phyloP scores from a whole-genome alignment of 2,329 filamentous ascomycete species.

The Chrysoporthe austroafricana region DNA sequence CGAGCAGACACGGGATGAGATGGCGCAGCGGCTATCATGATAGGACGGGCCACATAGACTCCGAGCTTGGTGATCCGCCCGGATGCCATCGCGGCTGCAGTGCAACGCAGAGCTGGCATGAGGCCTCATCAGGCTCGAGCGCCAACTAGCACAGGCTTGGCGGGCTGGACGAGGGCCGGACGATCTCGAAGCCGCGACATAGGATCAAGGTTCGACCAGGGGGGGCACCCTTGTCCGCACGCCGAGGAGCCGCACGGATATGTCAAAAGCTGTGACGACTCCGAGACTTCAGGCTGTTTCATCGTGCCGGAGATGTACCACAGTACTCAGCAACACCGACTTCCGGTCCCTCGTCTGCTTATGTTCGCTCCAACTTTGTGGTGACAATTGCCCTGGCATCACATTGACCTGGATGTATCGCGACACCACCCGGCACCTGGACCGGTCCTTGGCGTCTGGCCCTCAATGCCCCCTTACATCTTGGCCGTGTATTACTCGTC shows the following conservation, averaged over 20 bases:
- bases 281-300: conserved; percentile 29
- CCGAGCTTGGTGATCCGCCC: background rate
- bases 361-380: background rate
- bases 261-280: conserved; percentile 28
- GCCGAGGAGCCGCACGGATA: conserved; percentile 24
- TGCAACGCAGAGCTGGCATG: conserved; percentile 3
- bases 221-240: conserved; percentile 13
- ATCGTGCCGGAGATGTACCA: conserved; percentile 5
- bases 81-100: background rate
- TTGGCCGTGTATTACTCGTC: no score
- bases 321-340: background rate
- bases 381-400: background rate
- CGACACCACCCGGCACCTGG: no score
- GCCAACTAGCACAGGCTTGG: no score
- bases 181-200: conserved; percentile 31
- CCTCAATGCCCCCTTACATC: no score
- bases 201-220: conserved; percentile 39
- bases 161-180: conserved; percentile 33
- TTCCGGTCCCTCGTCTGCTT: background rate
- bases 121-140: background rate
- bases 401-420: background rate
- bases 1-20: background rate
- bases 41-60: background rate
- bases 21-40: background rate
- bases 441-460: no score